Evolutionary conservation across 768 basidiomycete species (phyloP), one percentile per base, ranked within the genome.

Genomic region (Sutorius australiensis): DNA sequence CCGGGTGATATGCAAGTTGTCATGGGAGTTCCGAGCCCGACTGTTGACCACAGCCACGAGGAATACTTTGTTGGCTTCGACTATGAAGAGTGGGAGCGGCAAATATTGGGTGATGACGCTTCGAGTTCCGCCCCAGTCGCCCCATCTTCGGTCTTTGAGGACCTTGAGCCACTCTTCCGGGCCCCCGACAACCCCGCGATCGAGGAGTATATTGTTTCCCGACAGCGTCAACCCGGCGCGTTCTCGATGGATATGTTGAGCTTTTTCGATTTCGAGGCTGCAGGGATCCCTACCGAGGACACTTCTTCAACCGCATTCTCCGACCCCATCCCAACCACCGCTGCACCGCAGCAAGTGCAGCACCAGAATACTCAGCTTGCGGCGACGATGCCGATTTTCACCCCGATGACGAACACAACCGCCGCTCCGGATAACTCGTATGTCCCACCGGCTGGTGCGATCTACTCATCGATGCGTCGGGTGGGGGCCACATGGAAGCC

Each of bases 401-500:
- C 57, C 45, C 72, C 59, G 59, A 62, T 64, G 66, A 62, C 65
- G 6, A 62, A 64, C 34, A 40, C 60, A 2, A 28, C 27, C 9
- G 44, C 42, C 30, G 6, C 44, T 38, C 31, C 51, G 17, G 21
- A 48, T 19, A 55, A 51, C 7, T 55, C 73, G 2, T 85, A 84
- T 56, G 65, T 73, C 0, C 83, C 84, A 6, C 82, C 84, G 13
- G 54, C 80, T 12, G 84, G 81, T 45, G 83, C 83, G 19, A 62
- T 68, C 4, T 60, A 77, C 51, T 74, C 77, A 1, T 74, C 77
- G 9, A 75, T 70, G 24, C 77, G 83, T 38, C 80, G 84, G 5
- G 83, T 80, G 36, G 83, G 65, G 9, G 82, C 70, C 3, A 79
- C 68, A 48, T 86, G 82, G 81, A 73, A 66, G 39, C 55, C 62